A percentile compares a stretch with the other conserved stretches of the same genome.
Evolutionary conservation across 495 filamentous ascomycete species (phyloP).

Genomic region (Penicillium antarcticum): DNA sequence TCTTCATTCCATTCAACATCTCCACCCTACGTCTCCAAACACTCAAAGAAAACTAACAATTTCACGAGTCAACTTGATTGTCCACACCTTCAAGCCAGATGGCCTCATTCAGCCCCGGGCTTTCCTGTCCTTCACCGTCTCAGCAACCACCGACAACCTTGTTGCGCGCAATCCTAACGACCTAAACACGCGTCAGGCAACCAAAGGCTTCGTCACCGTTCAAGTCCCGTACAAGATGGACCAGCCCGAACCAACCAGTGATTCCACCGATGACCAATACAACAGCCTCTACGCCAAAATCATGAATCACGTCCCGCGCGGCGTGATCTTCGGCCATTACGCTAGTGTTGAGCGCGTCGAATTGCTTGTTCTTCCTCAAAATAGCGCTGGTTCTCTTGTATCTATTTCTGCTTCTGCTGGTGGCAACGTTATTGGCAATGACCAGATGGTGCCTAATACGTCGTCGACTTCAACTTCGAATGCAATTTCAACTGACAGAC

Average conservation of each 20-base stretch:
- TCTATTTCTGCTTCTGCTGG: too few species aligned
- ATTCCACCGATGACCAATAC: neutral
- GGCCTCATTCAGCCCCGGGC: conserved; percentile 34
- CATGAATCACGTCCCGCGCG: conserved; percentile 29
- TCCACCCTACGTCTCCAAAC: neutral
- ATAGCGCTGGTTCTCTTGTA: too few species aligned
- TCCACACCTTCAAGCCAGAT: conserved; percentile 35
- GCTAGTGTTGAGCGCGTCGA: conserved; percentile 59
- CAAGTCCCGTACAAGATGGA: conserved; percentile 46
- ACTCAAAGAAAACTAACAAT: neutral
- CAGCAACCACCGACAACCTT: conserved; percentile 17
- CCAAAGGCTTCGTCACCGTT: conserved; percentile 49
- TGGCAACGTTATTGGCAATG: too few species aligned
- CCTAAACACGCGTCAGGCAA: neutral
- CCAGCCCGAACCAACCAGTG: neutral
- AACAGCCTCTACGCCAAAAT: conserved; percentile 27
- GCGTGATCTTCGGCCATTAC: conserved; percentile 52
- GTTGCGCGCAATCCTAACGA: neutral
- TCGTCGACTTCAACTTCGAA: neutral
- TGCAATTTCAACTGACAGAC: conserved; percentile 9
- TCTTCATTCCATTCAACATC: too few species aligned
- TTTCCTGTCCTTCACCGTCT: conserved; percentile 37
- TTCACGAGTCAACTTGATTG: conserved; percentile 41
- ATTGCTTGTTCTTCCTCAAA: conserved; percentile 10
- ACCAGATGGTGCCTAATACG: neutral